These are phyloP conservation scores for Clarkia xantiana DNA, from an alignment of 345 rosid genomes.

Conservation along the genomic window DNA sequence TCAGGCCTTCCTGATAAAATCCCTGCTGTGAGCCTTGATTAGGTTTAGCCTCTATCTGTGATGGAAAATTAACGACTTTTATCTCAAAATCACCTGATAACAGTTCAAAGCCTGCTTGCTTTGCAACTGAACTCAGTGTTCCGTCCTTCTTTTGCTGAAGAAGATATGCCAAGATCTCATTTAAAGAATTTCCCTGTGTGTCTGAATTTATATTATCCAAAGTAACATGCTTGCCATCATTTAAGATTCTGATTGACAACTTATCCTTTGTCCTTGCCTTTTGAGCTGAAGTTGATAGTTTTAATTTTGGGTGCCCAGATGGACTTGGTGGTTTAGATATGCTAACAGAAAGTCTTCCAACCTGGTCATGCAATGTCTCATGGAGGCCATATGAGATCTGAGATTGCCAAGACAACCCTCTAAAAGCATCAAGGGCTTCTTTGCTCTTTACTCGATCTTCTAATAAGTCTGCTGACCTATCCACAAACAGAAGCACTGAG, in stretches of 20 bases:
- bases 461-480: constrained; percentile 47
- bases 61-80: constrained; percentile 26
- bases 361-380: constrained; percentile 17
- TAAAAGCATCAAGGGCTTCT: constrained; percentile 49
- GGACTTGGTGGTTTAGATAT: constrained; percentile 18
- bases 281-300: constrained; percentile 24
- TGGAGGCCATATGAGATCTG: constrained; percentile 17
- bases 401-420: constrained; percentile 46
- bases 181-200: constrained; percentile 55
- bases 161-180: constrained; percentile 48
- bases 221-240: constrained; percentile 45
- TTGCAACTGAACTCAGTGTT: constrained; percentile 62
- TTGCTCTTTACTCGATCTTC: constrained; percentile 42
- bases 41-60: constrained; percentile 29
- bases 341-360: constrained; percentile 21
- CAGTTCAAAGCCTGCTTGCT: constrained; percentile 74
- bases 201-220: constrained; percentile 37
- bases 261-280: constrained; percentile 39
- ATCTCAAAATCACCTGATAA: constrained; percentile 58
- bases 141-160: constrained; percentile 48
- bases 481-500: constrained; percentile 71
- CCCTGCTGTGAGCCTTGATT: constrained; percentile 16
- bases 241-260: constrained; percentile 54
- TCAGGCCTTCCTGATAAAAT: constrained; percentile 21
- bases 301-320: constrained; percentile 30